phyloP scores from a whole-genome alignment of 2,329 filamentous ascomycete species.

The Exophiala lecanii-corni region DNA sequence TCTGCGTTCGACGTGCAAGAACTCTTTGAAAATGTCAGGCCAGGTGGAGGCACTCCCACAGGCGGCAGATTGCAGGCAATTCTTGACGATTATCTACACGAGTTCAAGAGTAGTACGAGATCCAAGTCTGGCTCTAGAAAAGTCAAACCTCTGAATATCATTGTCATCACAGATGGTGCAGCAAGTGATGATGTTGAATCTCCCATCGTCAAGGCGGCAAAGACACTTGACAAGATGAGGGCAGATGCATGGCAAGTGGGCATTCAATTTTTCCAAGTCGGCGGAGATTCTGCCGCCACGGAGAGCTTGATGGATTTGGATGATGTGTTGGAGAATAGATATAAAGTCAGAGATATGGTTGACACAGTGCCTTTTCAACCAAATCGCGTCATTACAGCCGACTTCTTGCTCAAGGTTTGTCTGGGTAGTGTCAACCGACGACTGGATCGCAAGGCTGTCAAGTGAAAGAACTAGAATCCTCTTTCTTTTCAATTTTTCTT shows the following conservation, averaged over 20 bases:
- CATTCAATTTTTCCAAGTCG: constrained; percentile 95
- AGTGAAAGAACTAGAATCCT: no score
- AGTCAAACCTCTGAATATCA: constrained; percentile 80
- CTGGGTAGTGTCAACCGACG: constrained; percentile 69
- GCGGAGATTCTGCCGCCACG: constrained; percentile 62
- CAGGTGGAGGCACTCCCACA: constrained; percentile 67
- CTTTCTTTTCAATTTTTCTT: no score
- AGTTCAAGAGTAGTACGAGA: constrained; percentile 43
- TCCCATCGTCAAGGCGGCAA: constrained; percentile 62
- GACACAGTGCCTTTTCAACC: constrained; percentile 74
- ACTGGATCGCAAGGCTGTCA: constrained; percentile 48
- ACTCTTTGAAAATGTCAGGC: constrained; percentile 66
- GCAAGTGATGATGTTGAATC: constrained; percentile 74
- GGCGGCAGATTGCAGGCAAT: constrained; percentile 68
- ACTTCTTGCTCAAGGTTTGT: constrained; percentile 75
- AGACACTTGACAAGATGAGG: constrained; percentile 63
- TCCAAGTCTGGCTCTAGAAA: constrained; percentile 39
- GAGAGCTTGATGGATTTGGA: constrained; percentile 68
- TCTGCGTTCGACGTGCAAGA: constrained; percentile 54
- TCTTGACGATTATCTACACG: constrained; percentile 64
- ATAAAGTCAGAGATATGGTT: constrained; percentile 75
- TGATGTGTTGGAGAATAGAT: constrained; percentile 59
- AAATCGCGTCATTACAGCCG: constrained; percentile 54
- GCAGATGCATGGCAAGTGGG: constrained; percentile 80
- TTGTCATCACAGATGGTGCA: constrained; percentile 85